Conservation (phyloP, 768 basidiomycete genomes). For the Xanthoconium purpureum region DNA sequence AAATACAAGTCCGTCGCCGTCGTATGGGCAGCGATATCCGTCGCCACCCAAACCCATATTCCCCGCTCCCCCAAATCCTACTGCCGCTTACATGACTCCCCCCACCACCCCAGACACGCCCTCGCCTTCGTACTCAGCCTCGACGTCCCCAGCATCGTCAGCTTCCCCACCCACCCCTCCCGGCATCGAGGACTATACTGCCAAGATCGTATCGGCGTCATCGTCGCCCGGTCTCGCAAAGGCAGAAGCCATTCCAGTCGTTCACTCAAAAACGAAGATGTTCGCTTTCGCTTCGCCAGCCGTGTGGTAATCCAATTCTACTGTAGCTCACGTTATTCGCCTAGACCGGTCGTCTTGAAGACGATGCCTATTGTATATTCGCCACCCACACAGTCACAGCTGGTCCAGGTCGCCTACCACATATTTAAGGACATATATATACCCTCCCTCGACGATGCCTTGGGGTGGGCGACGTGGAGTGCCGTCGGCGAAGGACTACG, state of each 20-base stretch:
- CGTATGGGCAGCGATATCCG: constrained; percentile 28
- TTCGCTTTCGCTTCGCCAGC: constrained; percentile 62
- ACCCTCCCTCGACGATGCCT: constrained; percentile 19
- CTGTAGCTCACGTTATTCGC: constrained; percentile 23
- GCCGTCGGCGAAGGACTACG: constrained; percentile 14
- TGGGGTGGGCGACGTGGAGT: constrained; percentile 28
- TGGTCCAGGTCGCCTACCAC: constrained; percentile 8
- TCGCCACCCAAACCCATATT: constrained; percentile 32
- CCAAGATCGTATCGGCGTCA: constrained; percentile 44
- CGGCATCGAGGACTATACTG: constrained; percentile 47
- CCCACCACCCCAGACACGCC: constrained; percentile 53
- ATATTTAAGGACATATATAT: constrained; percentile 37
- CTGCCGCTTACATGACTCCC: constrained; percentile 25
- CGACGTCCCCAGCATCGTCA: constrained; percentile 60
- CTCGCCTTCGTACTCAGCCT: constrained; percentile 46
- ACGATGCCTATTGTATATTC: constrained; percentile 24
- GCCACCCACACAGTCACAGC: constrained; percentile 7
- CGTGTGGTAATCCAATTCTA: constrained; percentile 46
- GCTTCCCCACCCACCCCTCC: constrained; percentile 59
- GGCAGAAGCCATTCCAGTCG: constrained; percentile 22
- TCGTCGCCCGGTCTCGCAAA: constrained; percentile 33
- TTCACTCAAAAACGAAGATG: constrained; percentile 53
- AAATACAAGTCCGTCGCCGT: constrained; percentile 28
- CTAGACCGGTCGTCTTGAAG: constrained; percentile 32
- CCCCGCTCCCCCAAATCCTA: constrained; percentile 12